phyloP scores from a whole-genome alignment of 331 rosid species.

The Quercus phellos region DNA sequence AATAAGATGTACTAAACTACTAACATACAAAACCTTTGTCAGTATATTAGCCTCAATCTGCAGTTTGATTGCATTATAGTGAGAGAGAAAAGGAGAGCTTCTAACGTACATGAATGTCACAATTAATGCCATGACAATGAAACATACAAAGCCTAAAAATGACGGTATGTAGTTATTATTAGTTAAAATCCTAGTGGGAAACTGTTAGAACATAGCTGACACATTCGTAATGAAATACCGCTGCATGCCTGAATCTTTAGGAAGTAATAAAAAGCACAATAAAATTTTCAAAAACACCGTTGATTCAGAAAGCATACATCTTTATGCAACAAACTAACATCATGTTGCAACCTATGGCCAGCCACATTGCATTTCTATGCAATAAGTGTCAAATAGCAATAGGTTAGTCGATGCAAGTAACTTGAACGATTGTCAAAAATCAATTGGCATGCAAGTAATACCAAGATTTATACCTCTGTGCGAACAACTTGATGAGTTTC shows the following conservation, averaged over 20 bases:
- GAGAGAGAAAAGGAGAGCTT: background rate
- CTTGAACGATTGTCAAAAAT: background rate
- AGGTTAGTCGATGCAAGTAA: background rate
- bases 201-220: background rate
- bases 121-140: background rate
- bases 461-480: constrained; percentile 54
- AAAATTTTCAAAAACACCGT: background rate
- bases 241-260: background rate
- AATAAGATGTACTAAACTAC: background rate
- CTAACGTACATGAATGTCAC: background rate
- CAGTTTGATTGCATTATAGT: background rate
- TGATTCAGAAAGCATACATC: background rate
- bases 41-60: background rate
- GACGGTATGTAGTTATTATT: background rate
- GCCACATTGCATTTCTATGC: background rate
- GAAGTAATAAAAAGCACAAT: background rate
- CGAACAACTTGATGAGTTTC: constrained; percentile 66
- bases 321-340: background rate
- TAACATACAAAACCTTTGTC: background rate
- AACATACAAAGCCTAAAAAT: background rate
- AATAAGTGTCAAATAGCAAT: background rate
- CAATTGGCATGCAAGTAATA: background rate
- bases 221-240: background rate
- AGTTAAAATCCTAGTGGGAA: background rate
- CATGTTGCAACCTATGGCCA: background rate